These are phyloP conservation scores for Emericellopsis terricola DNA, from an alignment of 495 filamentous ascomycete genomes.

Conservation along the genomic window DNA sequence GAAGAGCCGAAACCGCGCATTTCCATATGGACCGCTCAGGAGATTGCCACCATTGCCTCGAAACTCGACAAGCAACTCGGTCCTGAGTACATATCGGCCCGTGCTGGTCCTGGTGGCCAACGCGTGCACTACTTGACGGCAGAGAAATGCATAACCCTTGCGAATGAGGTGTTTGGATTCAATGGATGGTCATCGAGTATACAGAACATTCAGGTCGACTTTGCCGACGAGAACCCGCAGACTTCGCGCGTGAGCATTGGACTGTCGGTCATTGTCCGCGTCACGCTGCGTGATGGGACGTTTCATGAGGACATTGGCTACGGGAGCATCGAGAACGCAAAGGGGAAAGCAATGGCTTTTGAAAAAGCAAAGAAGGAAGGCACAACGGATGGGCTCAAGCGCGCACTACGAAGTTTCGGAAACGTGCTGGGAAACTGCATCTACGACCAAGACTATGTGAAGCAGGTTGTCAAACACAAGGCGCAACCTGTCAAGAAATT, in stretches of 20 bases:
- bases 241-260: constrained; percentile 61
- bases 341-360: constrained; percentile 82
- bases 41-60: constrained; percentile 77
- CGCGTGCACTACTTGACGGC: constrained; percentile 84
- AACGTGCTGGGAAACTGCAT: constrained; percentile 95
- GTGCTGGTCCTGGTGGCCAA: constrained; percentile 60
- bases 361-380: constrained; percentile 98
- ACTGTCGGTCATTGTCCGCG: constrained; percentile 70
- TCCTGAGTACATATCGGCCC: constrained; percentile 81
- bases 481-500: constrained; percentile 47
- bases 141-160: constrained; percentile 87
- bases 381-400: constrained; percentile 84
- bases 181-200: constrained; percentile 94
- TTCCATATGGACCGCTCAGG: constrained; percentile 64
- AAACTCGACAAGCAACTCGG: constrained; percentile 87
- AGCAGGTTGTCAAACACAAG: constrained; percentile 71
- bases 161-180: constrained; percentile 97
- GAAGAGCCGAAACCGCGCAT: constrained; percentile 48
- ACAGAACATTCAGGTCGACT: constrained; percentile 78
- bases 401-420: constrained; percentile 79
- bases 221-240: constrained; percentile 42
- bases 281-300: constrained; percentile 80
- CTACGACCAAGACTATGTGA: constrained; percentile 86
- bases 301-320: constrained; percentile 96
- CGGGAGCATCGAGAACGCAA: constrained; percentile 87